A percentile compares a stretch with the other conserved stretches of the same genome.
Evolutionary conservation across 495 filamentous ascomycete species (phyloP).

Genomic region (Apiosordaria backusii): DNA sequence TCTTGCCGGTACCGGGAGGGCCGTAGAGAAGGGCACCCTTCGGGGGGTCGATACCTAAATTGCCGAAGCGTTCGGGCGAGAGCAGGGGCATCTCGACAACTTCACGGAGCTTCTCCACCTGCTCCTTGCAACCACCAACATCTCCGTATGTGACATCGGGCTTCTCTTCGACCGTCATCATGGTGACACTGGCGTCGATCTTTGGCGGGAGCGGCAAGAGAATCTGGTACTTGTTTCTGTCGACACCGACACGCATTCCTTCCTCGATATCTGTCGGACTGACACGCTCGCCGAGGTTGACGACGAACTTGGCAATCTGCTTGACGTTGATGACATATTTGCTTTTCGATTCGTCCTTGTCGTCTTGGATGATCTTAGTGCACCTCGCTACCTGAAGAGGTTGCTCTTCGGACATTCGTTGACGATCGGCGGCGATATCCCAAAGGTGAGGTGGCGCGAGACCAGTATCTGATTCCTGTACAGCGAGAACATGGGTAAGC

Average conservation of each 20-base stretch:
- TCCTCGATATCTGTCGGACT: slow-evolving; percentile 99
- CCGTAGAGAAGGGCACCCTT: slow-evolving; percentile 97
- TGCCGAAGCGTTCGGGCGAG: slow-evolving; percentile 94
- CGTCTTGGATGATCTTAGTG: slow-evolving; percentile 98
- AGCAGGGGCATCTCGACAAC: slow-evolving; percentile 97
- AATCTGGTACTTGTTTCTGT: slow-evolving; percentile 98
- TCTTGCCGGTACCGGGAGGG: slow-evolving; percentile 96
- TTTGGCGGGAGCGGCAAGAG: slow-evolving; percentile 95
- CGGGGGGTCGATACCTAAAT: slow-evolving; percentile 94
- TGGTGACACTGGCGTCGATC: slow-evolving; percentile 97
- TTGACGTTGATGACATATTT: slow-evolving; percentile 99
- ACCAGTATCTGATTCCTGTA: slow-evolving; percentile 93
- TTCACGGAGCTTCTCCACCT: slow-evolving; percentile 97
- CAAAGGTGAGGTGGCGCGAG: slow-evolving; percentile 97
- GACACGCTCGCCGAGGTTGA: slow-evolving; percentile 95
- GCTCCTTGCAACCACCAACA: slow-evolving; percentile 98
- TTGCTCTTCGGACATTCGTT: slow-evolving; percentile 97
- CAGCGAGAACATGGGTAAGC: slow-evolving; percentile 3
- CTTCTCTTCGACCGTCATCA: slow-evolving; percentile 99
- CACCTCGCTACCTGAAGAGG: slow-evolving; percentile 95
- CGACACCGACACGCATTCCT: slow-evolving; percentile 97
- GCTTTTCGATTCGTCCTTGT: slow-evolving; percentile 95
- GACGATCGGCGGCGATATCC: slow-evolving; percentile 95
- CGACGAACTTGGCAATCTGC: slow-evolving; percentile 99
- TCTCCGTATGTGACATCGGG: slow-evolving; percentile 98